These are phyloP conservation scores for Trypethelium eluteriae DNA, from an alignment of 495 filamentous ascomycete genomes.

Conservation along the genomic window DNA sequence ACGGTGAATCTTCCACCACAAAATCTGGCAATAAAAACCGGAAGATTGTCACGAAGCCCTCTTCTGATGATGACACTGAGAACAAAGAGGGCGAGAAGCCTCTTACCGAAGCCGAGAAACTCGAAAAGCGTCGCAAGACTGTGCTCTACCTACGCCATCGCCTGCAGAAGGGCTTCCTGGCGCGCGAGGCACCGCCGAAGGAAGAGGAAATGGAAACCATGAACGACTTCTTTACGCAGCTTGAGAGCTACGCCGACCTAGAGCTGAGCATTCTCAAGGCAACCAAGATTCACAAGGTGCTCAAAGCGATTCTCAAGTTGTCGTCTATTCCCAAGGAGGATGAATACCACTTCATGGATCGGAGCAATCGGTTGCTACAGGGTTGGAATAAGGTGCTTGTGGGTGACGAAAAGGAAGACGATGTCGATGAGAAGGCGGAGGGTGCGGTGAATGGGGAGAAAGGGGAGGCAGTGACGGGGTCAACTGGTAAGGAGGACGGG, in stretches of 20 bases:
- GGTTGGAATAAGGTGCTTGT: constrained; percentile 78
- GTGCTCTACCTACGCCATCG: constrained; percentile 82
- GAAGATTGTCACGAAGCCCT: constrained; percentile 42
- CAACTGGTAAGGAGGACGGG: constrained; percentile 15
- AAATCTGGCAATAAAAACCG: constrained; percentile 36
- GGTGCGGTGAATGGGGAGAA: constrained; percentile 12
- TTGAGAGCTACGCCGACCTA: constrained; percentile 70
- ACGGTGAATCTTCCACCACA: constrained; percentile 39
- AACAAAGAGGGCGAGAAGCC: constrained; percentile 47
- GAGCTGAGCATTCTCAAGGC: constrained; percentile 74
- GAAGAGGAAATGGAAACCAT: constrained; percentile 79
- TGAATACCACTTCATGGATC: constrained; percentile 73
- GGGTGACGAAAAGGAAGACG: constrained; percentile 34
- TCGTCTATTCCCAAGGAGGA: constrained; percentile 73
- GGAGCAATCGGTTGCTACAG: constrained; percentile 63
- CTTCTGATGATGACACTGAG: constrained; percentile 38
- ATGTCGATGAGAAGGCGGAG: not conserved
- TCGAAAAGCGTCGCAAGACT: constrained; percentile 53
- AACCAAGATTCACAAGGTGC: constrained; percentile 92
- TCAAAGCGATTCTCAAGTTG: constrained; percentile 83
- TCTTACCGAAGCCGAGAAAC: constrained; percentile 52
- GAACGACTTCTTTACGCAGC: constrained; percentile 68
- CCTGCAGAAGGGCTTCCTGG: constrained; percentile 84
- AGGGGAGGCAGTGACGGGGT: constrained; percentile 12
- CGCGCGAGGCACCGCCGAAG: constrained; percentile 68